A percentile compares a stretch with the other conserved stretches of the same genome.
These are phyloP conservation scores for Verticillium nubilum DNA, from an alignment of 2,329 filamentous ascomycete species.

Conservation along the genomic window DNA sequence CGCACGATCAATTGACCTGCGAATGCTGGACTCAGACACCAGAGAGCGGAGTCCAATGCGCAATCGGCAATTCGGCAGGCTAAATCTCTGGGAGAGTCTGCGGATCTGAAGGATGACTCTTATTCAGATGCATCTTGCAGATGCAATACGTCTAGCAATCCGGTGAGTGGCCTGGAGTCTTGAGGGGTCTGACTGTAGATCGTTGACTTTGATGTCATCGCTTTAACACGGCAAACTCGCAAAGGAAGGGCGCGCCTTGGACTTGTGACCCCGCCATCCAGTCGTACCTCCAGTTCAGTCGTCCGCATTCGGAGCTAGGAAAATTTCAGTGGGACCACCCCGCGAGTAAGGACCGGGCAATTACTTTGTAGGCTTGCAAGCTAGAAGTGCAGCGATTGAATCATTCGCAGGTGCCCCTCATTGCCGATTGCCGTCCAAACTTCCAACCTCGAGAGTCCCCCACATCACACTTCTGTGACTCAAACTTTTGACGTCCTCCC, in stretches of 20 bases:
- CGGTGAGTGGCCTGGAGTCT: no score
- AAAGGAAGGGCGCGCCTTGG: background rate
- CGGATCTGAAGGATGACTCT: no score
- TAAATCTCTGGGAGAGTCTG: no score
- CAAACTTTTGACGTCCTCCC: conserved; percentile 3
- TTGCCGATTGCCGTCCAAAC: background rate
- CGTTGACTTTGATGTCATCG: background rate
- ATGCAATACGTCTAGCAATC: no score
- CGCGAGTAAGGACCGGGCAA: background rate
- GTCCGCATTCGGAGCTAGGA: background rate
- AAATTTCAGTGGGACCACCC: background rate
- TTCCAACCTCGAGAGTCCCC: background rate
- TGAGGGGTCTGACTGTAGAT: no score
- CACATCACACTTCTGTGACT: conserved; percentile 5
- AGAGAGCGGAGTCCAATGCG: no score
- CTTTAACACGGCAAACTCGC: background rate
- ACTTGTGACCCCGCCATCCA: background rate
- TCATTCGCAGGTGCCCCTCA: background rate
- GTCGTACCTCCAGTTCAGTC: background rate
- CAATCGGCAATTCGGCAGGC: no score
- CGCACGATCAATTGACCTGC: no score
- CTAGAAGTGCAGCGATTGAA: background rate
- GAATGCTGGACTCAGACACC: no score
- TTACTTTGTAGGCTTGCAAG: background rate
- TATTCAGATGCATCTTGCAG: no score